A percentile compares a stretch with the other conserved stretches of the same genome.
phyloP scores from a whole-genome alignment of 257 asterid genomes.

The Knoxia roxburghii region DNA sequence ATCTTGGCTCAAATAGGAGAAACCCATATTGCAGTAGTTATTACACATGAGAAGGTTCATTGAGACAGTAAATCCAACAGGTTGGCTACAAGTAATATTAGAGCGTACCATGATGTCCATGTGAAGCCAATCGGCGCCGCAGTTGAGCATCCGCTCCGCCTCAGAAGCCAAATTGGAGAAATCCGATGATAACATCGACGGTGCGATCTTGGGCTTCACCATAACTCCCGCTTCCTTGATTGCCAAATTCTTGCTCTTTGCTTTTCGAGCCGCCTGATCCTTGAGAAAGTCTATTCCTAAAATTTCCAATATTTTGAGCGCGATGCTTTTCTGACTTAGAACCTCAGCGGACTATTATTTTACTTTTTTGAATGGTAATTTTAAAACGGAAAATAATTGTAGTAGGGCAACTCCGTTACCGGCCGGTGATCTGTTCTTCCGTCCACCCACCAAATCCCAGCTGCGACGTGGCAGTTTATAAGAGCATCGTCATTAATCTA shows the following conservation, averaged over 20 bases:
- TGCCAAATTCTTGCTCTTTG: background rate
- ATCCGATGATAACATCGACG: constrained; percentile 94
- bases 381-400: too few species aligned
- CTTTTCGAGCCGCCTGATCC: too few species aligned
- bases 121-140: constrained; percentile 97
- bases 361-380: too few species aligned
- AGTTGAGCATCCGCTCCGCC: constrained; percentile 69
- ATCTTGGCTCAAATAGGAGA: too few species aligned
- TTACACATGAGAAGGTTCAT: background rate
- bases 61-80: background rate
- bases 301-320: background rate
- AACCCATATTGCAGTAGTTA: too few species aligned
- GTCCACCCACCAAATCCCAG: background rate
- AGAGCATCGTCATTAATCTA: too few species aligned
- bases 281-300: too few species aligned
- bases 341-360: background rate
- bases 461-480: background rate
- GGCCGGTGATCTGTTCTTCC: background rate
- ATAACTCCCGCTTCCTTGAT: constrained; percentile 13
- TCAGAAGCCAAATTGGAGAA: constrained; percentile 89
- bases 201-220: constrained; percentile 72
- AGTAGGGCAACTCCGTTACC: background rate
- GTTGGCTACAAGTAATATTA: background rate
- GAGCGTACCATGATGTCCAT: constrained; percentile 92
- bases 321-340: background rate